These are phyloP conservation scores for Tolypocladium album DNA, from an alignment of 2,329 filamentous ascomycete species.

Conservation along the genomic window DNA sequence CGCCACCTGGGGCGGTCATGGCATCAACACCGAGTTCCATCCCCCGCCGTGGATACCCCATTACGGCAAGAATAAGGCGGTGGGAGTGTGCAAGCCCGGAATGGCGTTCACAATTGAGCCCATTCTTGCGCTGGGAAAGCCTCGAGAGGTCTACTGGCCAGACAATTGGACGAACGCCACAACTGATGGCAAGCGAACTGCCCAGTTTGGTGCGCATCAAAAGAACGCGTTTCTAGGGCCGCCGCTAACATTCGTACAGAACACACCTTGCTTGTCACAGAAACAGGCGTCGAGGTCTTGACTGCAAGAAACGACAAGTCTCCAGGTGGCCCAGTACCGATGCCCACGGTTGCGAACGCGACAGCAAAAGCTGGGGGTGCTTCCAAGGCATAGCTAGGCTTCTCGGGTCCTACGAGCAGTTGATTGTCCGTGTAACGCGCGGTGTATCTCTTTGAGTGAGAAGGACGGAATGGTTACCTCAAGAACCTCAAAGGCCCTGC, in stretches of 20 bases:
- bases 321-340: slow-evolving; percentile 51
- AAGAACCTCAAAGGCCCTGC: no score
- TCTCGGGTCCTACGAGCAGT: not conserved
- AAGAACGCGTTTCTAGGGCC: not conserved
- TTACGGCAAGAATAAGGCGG: slow-evolving; percentile 96
- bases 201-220: slow-evolving; percentile 67
- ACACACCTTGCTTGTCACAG: slow-evolving; percentile 75
- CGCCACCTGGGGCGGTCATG: slow-evolving; percentile 92
- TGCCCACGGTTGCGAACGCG: not conserved
- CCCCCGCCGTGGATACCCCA: slow-evolving; percentile 89
- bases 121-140: slow-evolving; percentile 89
- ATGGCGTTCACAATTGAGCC: slow-evolving; percentile 99
- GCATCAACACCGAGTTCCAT: slow-evolving; percentile 90
- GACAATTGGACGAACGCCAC: slow-evolving; percentile 98
- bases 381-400: not conserved
- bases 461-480: no score
- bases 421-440: not conserved
- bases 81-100: slow-evolving; percentile 84
- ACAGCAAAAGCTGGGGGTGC: not conserved
- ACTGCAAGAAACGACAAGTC: slow-evolving; percentile 64
- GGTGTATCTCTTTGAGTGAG: no score
- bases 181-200: slow-evolving; percentile 76
- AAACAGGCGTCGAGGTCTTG: slow-evolving; percentile 70
- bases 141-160: slow-evolving; percentile 91
- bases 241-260: slow-evolving; percentile 34